Evolutionary conservation across 768 basidiomycete genomes (phyloP).

Genomic region (Dacryopinax primogenitus): DNA sequence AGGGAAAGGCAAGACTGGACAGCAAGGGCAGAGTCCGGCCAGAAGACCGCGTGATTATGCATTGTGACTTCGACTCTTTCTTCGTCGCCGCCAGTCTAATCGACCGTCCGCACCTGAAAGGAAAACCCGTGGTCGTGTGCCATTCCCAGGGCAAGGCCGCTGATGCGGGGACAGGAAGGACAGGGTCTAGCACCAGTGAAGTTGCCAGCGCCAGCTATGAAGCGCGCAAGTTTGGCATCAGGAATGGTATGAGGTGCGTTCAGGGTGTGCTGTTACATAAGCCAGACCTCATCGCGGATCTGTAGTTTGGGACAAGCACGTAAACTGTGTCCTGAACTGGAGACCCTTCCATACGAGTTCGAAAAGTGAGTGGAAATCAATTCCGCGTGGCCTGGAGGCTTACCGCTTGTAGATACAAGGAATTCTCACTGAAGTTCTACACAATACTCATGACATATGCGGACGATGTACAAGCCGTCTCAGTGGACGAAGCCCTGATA

Average conservation of each 20-base stretch:
- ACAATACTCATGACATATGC: conserved; percentile 81
- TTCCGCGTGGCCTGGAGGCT: conserved; percentile 7
- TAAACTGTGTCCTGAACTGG: conserved; percentile 55
- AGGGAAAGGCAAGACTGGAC: conserved; percentile 46
- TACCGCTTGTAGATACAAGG: conserved; percentile 52
- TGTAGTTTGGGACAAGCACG: conserved; percentile 71
- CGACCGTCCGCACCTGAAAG: conserved; percentile 63
- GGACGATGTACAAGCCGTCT: conserved; percentile 87
- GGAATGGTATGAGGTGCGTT: conserved; percentile 85
- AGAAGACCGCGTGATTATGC: conserved; percentile 62
- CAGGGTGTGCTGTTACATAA: neutral
- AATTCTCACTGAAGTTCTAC: conserved; percentile 77
- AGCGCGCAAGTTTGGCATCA: conserved; percentile 73
- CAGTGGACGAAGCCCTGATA: conserved; percentile 89
- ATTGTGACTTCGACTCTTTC: conserved; percentile 93
- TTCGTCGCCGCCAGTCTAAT: conserved; percentile 87
- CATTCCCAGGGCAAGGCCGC: conserved; percentile 54
- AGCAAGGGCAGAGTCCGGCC: conserved; percentile 35
- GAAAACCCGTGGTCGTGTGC: conserved; percentile 88
- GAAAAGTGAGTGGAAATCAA: conserved; percentile 41
- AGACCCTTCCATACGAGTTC: conserved; percentile 89
- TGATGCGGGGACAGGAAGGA: conserved; percentile 39
- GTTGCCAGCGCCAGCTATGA: conserved; percentile 93
- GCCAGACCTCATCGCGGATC: neutral
- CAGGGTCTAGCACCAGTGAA: conserved; percentile 74